phyloP scores from a whole-genome alignment of 1,284 basidiomycete genomes.

The Wolfiporia cocos region DNA sequence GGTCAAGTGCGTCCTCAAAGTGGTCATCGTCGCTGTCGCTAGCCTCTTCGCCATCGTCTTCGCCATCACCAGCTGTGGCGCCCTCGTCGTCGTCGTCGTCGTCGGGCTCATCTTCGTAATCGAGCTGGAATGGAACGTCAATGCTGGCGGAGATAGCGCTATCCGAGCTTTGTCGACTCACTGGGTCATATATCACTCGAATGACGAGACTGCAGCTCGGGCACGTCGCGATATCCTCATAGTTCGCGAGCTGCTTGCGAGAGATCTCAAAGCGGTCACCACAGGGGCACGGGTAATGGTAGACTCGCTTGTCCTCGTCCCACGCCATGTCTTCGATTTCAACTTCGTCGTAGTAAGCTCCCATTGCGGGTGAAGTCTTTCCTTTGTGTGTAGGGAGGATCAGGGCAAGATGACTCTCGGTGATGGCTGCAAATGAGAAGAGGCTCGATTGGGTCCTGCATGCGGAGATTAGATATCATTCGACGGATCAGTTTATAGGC shows the following conservation, averaged over 20 bases:
- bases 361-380: slow-evolving; percentile 37
- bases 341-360: slow-evolving; percentile 85
- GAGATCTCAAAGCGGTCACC: slow-evolving; percentile 98
- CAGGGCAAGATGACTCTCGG: background rate
- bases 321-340: slow-evolving; percentile 96
- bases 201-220: slow-evolving; percentile 95
- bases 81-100: slow-evolving; percentile 43
- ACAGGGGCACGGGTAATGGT: slow-evolving; percentile 97
- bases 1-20: slow-evolving; percentile 64
- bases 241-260: slow-evolving; percentile 79
- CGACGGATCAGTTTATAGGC: too few species aligned
- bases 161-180: too few species aligned
- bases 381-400: background rate
- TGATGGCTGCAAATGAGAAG: background rate
- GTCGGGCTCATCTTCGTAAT: slow-evolving; percentile 62
- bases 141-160: background rate
- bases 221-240: slow-evolving; percentile 95
- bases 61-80: slow-evolving; percentile 10
- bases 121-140: slow-evolving; percentile 40
- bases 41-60: slow-evolving; percentile 35
- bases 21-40: slow-evolving; percentile 35
- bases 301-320: slow-evolving; percentile 80
- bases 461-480: too few species aligned
- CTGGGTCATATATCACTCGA: slow-evolving; percentile 92
- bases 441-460: background rate